Evolutionary conservation across 2,329 filamentous ascomycete genomes (phyloP), one percentile per base, ranked within the genome.

Genomic region (Aspergillus pseudoterreus): DNA sequence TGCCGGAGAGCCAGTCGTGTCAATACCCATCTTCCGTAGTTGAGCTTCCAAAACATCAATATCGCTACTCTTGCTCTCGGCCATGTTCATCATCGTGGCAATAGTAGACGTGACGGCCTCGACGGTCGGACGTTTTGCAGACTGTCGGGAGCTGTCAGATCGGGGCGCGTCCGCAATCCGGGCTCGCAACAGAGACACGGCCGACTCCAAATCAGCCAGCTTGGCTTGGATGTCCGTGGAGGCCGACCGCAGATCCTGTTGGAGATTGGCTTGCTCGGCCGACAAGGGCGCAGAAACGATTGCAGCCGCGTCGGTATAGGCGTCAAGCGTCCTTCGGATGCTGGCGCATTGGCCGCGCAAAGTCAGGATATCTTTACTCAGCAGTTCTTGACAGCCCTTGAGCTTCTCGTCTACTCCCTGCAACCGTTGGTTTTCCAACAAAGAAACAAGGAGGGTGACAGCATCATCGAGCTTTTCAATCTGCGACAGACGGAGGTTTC

Each of bases 21-120:
- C 68, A 32, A 89, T 71, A 6, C 81, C 80, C 19, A 95, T 72
- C 66, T 85, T 89, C 53, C 87, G 85, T 74, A 99, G 83, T 67
- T 96, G 89, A 44, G 85, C 83, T 72, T 97, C 94, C 30, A 97
- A 79, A 6, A 96, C 83, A 67, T 96, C 90, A 47, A 99, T 85
- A 62, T 97, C 92, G 52, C 87, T 89, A 65, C 88, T 94, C 67
- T 90, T 88, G 73, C 90, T 90, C 76, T 97, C 90, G 0, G 88
- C 88, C 86, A 96, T 92, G 53, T 78, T 82, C 32, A 92, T 96
- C 87, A 99, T 92, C 66, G 94, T 96, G 52, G 79, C 78, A 58
- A 99, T 95, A 1, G 94, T 99, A 53, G 88, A 89, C 60, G 92
- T 86, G 17, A 99, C 89, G 0, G 90, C 90, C 62, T 96, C 94